phyloP scores from a whole-genome alignment of 2,329 filamentous ascomycete species.

The Trichoderma guizhouense region DNA sequence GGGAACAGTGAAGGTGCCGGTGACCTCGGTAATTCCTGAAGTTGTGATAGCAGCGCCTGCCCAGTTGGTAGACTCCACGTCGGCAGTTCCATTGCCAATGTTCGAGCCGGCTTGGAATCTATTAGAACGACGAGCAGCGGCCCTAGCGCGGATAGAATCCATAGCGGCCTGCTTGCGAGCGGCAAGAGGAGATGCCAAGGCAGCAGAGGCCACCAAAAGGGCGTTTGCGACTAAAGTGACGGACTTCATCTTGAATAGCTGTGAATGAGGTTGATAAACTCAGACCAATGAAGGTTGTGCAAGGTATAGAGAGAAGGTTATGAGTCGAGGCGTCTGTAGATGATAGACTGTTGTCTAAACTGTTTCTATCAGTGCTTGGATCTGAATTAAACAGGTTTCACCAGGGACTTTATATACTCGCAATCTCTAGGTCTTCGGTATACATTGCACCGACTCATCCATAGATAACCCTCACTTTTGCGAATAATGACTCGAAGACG shows the following conservation, averaged over 20 bases:
- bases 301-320: neutral
- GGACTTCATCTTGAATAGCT: neutral
- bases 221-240: neutral
- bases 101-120: neutral
- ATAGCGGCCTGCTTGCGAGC: neutral
- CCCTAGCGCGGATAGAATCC: neutral
- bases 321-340: neutral
- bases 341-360: neutral
- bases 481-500: neutral
- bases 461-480: neutral
- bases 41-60: neutral
- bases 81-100: neutral
- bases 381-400: neutral
- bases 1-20: neutral
- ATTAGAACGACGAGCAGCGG: neutral
- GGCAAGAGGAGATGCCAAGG: neutral
- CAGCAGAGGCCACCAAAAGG: neutral
- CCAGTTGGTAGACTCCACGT: neutral
- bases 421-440: neutral
- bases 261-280: neutral
- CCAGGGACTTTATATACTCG: conserved; percentile 4
- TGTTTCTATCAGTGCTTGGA: neutral
- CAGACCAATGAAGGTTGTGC: neutral
- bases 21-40: neutral
- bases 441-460: neutral